Conservation (phyloP, 768 basidiomycete genomes). For the Termitomyces sp. region DNA sequence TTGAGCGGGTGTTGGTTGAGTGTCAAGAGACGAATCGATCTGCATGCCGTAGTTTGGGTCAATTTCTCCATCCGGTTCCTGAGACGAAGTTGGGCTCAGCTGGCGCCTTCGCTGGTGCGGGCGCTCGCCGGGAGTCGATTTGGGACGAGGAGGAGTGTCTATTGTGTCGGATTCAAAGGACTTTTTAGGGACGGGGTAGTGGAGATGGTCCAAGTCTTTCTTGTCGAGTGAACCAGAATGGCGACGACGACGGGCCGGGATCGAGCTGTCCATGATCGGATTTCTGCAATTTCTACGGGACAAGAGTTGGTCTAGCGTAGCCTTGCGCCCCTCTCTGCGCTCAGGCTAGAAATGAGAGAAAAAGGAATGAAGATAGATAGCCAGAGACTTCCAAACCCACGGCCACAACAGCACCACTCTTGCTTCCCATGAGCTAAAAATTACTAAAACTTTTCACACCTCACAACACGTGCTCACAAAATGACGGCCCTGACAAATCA, state of each 20-base stretch:
- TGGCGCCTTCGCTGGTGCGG: slow-evolving; percentile 45
- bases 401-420: not conserved
- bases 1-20: slow-evolving; percentile 4
- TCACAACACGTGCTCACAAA: slow-evolving; percentile 9
- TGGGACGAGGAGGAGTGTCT: slow-evolving; percentile 62
- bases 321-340: not conserved
- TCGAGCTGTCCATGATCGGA: slow-evolving; percentile 20
- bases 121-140: slow-evolving; percentile 70
- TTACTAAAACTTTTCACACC: slow-evolving; percentile 11
- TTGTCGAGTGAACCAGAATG: slow-evolving; percentile 56
- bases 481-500: not conserved
- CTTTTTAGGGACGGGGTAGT: slow-evolving; percentile 19
- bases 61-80: slow-evolving; percentile 28
- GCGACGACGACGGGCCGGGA: slow-evolving; percentile 52
- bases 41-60: slow-evolving; percentile 26
- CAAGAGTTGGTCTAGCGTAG: not conserved
- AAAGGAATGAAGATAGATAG: not conserved
- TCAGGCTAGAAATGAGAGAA: not conserved
- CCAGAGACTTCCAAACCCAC: not conserved
- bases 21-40: slow-evolving; percentile 22
- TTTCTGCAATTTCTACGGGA: not conserved
- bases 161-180: slow-evolving; percentile 23
- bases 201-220: slow-evolving; percentile 20
- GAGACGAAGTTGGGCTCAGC: slow-evolving; percentile 35
- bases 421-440: too few species aligned